Evolutionary conservation across 495 filamentous ascomycete species (phyloP), one percentile per base, ranked within the genome.

Genomic region (Lepidopterella palustris): DNA sequence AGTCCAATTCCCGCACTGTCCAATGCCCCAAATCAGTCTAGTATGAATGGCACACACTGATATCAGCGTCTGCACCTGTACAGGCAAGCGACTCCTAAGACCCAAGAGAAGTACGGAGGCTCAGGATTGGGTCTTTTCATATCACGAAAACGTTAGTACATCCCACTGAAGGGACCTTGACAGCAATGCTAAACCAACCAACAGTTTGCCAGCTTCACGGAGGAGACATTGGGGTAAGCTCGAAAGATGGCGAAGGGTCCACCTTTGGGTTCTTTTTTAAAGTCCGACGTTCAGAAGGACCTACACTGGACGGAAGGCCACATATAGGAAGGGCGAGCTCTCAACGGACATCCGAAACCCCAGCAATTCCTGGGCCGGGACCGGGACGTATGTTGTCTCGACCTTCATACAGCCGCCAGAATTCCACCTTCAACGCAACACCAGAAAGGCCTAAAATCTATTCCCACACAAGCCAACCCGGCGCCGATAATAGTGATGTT

Each of bases 211-310:
- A 74, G 55, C 56, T 74, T 1, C 71, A 73, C 56, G 72, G 72
- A 20, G 72, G 72, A 10, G 72, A 74, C 24, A 71, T 74, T 31
- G 72, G 72, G 11, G 72, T 74, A 5, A 66, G 63, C 31, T 71
- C 69, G 0, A 66, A 66, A 55, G 63, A 69, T 28, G 70, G 68
- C 15, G 47, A 57, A 24, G 72, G 72, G 26, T 65, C 57, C 21
- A 73, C 72, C 0, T 74, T 74, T 56, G 69, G 53, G 13, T 74
- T 71, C 59, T 74, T 67, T 55, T 68, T 73, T 61, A 71, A 65
- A 55, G 69, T 64, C 2, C 59, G 62, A 11, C 59, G 62, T 21
- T 55, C 59, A 20, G 60, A 67, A 35, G 54, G 58, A 4, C 3
- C 62, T 1, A 49, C 8, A 3, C 53, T 61, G 48, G 51, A 51